Evolutionary conservation across 768 basidiomycete species (phyloP).

Genomic region (Lactarius indigo): DNA sequence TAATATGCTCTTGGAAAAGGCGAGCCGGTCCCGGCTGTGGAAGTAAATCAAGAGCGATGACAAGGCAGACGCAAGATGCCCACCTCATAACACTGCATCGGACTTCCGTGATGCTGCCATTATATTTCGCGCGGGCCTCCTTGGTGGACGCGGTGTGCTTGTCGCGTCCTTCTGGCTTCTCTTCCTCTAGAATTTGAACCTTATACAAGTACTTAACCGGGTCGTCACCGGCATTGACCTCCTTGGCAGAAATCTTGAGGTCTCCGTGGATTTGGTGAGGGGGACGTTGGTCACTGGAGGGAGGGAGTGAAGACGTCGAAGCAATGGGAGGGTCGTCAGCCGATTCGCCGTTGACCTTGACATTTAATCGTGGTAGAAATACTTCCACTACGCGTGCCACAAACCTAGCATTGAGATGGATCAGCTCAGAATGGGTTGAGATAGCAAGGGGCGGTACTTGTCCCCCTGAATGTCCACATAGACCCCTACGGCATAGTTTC

Average conservation of each 20-base stretch:
- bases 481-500: slow-evolving; percentile 51
- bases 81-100: slow-evolving; percentile 78
- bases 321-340: slow-evolving; percentile 27
- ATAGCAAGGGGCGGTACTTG: slow-evolving; percentile 54
- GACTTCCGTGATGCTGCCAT: slow-evolving; percentile 81
- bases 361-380: slow-evolving; percentile 48
- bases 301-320: slow-evolving; percentile 39
- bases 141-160: slow-evolving; percentile 50
- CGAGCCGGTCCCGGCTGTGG: slow-evolving; percentile 84
- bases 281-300: slow-evolving; percentile 39
- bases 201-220: slow-evolving; percentile 84
- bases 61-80: slow-evolving; percentile 27
- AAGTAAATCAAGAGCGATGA: slow-evolving; percentile 4
- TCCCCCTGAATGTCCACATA: slow-evolving; percentile 84
- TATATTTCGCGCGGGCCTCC: slow-evolving; percentile 56
- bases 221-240: slow-evolving; percentile 68
- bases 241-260: slow-evolving; percentile 69
- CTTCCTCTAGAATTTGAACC: slow-evolving; percentile 74
- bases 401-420: slow-evolving; percentile 49
- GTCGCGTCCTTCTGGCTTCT: slow-evolving; percentile 66
- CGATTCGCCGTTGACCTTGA: slow-evolving; percentile 16
- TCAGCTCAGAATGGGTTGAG: slow-evolving; percentile 21
- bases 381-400: slow-evolving; percentile 78
- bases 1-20: slow-evolving; percentile 96
- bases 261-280: slow-evolving; percentile 74